Base-by-base conservation (phyloP, 495 filamentous ascomycete species). In the Xylaria castorea region DNA sequence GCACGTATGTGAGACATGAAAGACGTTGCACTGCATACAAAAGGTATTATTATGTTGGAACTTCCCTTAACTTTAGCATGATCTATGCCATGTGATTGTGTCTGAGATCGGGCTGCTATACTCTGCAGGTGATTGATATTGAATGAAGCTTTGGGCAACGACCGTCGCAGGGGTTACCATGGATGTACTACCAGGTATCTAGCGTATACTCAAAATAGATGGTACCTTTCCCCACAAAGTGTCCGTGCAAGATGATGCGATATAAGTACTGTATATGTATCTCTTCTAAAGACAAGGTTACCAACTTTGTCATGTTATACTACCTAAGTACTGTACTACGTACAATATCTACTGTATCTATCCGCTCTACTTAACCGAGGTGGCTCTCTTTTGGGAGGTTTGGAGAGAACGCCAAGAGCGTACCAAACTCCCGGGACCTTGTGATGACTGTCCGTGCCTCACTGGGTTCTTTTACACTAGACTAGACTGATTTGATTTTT, bases 241-340 rank as follows among this genome's bases (percentile, higher is more conserved):
- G 38, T 44, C 61, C 61, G 61, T 7, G n/a, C 61, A 42, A 42
- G 34, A 42, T 30, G 4, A 14, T 25, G 38, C 32, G 8, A 63
- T 42, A 63, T 63, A 38, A 9, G 8, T 44, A 63, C 38, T 63
- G 61, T 63, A 63, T 63, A 63, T 61, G 38, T 63, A 7, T 18
- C 22, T 44, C n/a, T 42, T 63, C 34, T 63, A 22, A 63, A 63
- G 38, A 63, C 61, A 63, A 42, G 61, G 61, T 63, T 63, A 27
- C 22, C 36, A 22, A 27, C 22, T 18, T 8, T 38, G 5, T 61
- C n/a, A 14, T 14, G 5, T 34, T 38, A 38, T 38, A 38, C 18
- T 38, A 22, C n/a, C n/a, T n/a, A n/a, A n/a, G n/a, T n/a, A n/a
- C n/a, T n/a, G n/a, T 22, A 42, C 38, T 42, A 42, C 38, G 12